Evolutionary conservation across 2,329 filamentous ascomycete genomes (phyloP).

Genomic region (Paecilomyces niveus): DNA sequence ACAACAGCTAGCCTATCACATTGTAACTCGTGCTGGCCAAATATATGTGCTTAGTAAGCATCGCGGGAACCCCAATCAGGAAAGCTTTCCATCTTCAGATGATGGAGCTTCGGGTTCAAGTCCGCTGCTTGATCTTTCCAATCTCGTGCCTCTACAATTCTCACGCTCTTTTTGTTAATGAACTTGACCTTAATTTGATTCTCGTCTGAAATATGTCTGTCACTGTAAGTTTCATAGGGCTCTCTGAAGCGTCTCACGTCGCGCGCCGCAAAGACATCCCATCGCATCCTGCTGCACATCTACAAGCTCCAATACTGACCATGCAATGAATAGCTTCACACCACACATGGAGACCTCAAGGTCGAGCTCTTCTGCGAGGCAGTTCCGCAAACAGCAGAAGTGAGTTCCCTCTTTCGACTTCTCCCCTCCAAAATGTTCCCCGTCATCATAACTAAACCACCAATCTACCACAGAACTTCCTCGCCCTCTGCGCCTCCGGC

Average conservation of each 20-base stretch:
- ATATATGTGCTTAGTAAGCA: neutral
- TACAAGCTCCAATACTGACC: neutral
- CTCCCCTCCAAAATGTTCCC: neutral
- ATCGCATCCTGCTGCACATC: neutral
- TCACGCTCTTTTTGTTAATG: neutral
- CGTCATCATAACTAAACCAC: neutral
- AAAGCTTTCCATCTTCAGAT: neutral
- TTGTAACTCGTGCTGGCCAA: neutral
- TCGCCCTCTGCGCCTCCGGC: constrained; percentile 56
- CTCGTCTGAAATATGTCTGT: constrained; percentile 1
- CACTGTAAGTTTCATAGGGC: neutral
- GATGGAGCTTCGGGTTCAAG: neutral
- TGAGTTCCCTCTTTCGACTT: constrained; percentile 27
- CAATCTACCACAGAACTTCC: constrained; percentile 47
- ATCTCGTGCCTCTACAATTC: neutral
- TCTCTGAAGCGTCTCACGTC: neutral
- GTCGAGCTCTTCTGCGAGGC: constrained; percentile 94
- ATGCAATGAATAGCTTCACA: constrained; percentile 57
- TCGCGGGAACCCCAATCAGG: neutral
- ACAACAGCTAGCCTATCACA: too few relatives aligned
- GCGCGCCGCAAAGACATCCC: neutral
- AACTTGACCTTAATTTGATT: neutral
- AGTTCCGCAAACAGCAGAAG: constrained; percentile 85
- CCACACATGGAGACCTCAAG: constrained; percentile 82
- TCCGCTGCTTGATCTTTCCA: neutral